Conservation (phyloP, 2,329 filamentous ascomycete species). For the Fusarium miscanthi region DNA sequence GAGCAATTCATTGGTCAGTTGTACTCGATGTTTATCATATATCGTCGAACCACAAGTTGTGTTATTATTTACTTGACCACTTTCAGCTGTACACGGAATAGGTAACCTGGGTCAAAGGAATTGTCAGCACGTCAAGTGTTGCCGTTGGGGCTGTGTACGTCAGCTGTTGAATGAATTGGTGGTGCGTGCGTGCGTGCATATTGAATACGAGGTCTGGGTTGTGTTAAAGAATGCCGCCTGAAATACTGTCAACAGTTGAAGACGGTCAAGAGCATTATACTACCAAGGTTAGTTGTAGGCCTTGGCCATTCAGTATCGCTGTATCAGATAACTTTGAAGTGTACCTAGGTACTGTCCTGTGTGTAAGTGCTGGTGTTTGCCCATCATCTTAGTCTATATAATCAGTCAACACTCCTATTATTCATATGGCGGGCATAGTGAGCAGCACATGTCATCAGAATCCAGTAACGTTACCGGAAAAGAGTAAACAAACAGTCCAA, state of each 20-base stretch:
- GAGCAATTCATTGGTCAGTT: not conserved
- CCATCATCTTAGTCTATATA: not conserved
- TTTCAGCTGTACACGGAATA: not conserved
- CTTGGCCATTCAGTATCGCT: not conserved
- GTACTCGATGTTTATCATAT: not conserved
- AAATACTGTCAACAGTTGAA: not conserved
- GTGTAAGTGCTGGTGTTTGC: not conserved
- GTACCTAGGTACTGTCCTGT: not conserved
- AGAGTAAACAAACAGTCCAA: not conserved
- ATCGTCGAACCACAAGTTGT: not conserved
- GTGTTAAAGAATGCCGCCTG: not conserved
- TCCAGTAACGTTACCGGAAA: not conserved
- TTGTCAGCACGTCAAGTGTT: not conserved
- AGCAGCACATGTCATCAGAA: not conserved
- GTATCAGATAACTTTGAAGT: not conserved
- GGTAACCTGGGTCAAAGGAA: not conserved
- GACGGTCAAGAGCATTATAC: not conserved
- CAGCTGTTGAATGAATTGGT: conserved; percentile 4
- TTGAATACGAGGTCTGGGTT: conserved; percentile 21
- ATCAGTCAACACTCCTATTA: not conserved
- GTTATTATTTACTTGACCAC: not conserved
- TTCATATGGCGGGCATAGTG: not conserved
- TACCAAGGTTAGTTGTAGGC: no score
- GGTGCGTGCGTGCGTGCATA: conserved; percentile 3
- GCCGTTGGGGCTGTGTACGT: not conserved